Base-by-base conservation (phyloP, 495 filamentous ascomycete genomes). In the Annulohypoxylon bovei region DNA sequence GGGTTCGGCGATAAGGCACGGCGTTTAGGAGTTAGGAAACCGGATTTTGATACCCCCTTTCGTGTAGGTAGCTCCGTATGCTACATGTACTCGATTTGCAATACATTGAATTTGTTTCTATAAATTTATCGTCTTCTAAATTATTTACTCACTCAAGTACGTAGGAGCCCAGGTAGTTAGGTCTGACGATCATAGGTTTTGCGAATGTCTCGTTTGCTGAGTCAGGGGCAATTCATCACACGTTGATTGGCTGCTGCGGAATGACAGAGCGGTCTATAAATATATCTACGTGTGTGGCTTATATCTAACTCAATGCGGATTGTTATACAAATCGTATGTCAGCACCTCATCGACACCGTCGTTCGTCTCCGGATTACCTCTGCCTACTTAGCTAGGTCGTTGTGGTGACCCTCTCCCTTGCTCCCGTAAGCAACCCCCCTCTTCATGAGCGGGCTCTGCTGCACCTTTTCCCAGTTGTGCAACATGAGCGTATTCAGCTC, bases 391-490 rank as follows among this genome's bases (percentile, higher is more conserved):
- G n/a, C 39, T 16, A 42, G 9, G n/a, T 42, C 4, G n/a, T 20
- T 42, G 4, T 20, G 14, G 12, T 61, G 42, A 12, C 1, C 18
- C 8, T 27, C n/a, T 7, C 25, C 32, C 6, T 47, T 39, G 32
- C 69, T 72, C 6, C 64, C 68, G 42, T 53, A 67, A 22, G 32
- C 59, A 11, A 77, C 14, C n/a, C 75, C 75, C 6, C 70, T 56
- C 39, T 27, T 68, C 52, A 76, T 44, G n/a, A 79, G 32, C 8
- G 77, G 78, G 44, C 67, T 73, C 49, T 78, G 20, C 53, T 68
- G 37, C n/a, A 83, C 70, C 56, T 78, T 75, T 8, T 78, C 52
- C 81, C 82, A 84, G 62, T 84, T 71, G 62, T 86, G 83, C 53
- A 84, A 35, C 79, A 83, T 80, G 20, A 71, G 59, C 35, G 80